Percentiles rank a stretch among this genome's conserved stretches.
Evolutionary conservation across 2,329 filamentous ascomycete genomes (phyloP).

Genomic region (Sarocladiaceae sp.): DNA sequence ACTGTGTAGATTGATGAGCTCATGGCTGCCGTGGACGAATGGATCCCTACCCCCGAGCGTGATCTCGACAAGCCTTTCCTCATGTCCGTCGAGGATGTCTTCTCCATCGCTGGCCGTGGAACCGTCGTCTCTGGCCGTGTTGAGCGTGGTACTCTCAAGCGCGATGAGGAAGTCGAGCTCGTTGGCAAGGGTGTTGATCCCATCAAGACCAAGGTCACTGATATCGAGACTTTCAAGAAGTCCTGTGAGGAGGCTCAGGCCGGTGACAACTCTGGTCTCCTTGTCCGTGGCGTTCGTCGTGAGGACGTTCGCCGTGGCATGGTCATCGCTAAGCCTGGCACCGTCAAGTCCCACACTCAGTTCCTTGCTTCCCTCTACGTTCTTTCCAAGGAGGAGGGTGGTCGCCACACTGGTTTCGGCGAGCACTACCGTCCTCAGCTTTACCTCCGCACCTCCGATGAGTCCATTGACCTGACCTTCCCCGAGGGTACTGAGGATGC

Average conservation of each 20-base stretch:
- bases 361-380: conserved; percentile 97
- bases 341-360: conserved; percentile 80
- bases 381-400: conserved; percentile 95
- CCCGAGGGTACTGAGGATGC: conserved; percentile 76
- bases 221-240: conserved; percentile 99
- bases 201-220: conserved; percentile 98
- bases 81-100: conserved; percentile 95
- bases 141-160: conserved; percentile 91
- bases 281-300: conserved; percentile 92
- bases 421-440: conserved; percentile 97
- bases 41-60: conserved; percentile 94
- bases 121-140: conserved; percentile 97
- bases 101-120: conserved; percentile 88
- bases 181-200: conserved; percentile 77
- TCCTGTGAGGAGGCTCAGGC: conserved; percentile 94
- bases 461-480: conserved; percentile 75
- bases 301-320: conserved; percentile 94
- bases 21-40: conserved; percentile 81
- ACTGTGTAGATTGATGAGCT: conserved; percentile 96
- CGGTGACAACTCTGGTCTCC: conserved; percentile 95
- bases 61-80: conserved; percentile 98
- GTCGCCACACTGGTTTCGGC: conserved; percentile 91
- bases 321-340: conserved; percentile 82
- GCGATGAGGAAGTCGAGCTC: conserved; percentile 90
- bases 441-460: conserved; percentile 88